phyloP scores from a whole-genome alignment of 306 rosid species.

The Acacia confusa region DNA sequence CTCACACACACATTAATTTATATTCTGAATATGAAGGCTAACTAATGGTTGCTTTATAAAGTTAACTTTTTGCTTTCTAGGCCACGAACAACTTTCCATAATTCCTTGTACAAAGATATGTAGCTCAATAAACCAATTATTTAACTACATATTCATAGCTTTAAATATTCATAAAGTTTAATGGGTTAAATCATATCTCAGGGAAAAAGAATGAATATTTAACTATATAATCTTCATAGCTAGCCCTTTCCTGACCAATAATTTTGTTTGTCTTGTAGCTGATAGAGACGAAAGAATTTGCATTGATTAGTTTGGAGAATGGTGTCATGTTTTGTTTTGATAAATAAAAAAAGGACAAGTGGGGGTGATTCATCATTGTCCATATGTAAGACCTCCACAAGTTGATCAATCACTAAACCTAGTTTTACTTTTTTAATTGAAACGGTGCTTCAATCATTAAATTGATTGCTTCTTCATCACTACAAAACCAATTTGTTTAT shows the following conservation, averaged over 20 bases:
- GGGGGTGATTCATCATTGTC: neutral
- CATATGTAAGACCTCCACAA: neutral
- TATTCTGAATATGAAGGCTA: neutral
- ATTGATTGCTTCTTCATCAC: neutral
- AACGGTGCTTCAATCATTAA: neutral
- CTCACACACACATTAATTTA: too few species aligned
- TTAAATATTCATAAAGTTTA: neutral
- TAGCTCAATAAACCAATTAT: neutral
- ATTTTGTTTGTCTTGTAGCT: slow-evolving; percentile 7
- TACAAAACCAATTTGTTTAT: neutral
- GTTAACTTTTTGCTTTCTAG: neutral
- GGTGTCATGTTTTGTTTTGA: neutral
- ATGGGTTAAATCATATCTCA: neutral
- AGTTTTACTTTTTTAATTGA: neutral
- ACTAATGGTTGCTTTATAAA: neutral
- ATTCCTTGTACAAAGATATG: neutral
- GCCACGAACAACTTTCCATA: neutral
- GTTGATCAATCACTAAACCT: neutral
- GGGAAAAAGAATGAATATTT: neutral
- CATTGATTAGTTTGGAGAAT: slow-evolving; percentile 3
- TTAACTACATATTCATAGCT: too few species aligned
- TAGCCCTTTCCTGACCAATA: neutral
- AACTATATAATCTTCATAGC: neutral
- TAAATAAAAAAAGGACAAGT: neutral
- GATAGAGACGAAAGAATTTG: neutral